Conservation (phyloP, 345 rosid genomes). For the Rhizophora mangle region DNA sequence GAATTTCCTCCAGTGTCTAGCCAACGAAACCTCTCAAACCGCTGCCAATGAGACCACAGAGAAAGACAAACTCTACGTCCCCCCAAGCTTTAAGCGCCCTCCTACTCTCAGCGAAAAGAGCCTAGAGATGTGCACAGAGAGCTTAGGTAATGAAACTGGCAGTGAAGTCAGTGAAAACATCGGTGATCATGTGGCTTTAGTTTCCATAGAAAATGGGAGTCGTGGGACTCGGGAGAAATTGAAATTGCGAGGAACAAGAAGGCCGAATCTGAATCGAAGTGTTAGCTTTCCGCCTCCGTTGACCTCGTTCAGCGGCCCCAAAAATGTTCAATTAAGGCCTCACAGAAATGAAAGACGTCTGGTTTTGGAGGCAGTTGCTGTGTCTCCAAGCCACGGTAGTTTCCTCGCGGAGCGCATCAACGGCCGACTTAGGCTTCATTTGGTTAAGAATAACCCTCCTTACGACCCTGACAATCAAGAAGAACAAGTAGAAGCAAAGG, state of each 20-base stretch:
- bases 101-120: conserved; percentile 17
- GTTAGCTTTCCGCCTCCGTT: conserved; percentile 26
- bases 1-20: conserved; percentile 23
- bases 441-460: not conserved
- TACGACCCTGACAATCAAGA: not conserved
- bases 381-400: conserved; percentile 7
- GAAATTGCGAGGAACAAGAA: not conserved
- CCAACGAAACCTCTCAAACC: not conserved
- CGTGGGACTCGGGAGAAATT: not conserved
- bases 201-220: not conserved
- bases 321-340: conserved; percentile 17
- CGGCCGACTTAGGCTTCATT: conserved; percentile 26
- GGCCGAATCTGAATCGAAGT: conserved; percentile 5
- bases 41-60: not conserved
- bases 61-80: conserved; percentile 7
- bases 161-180: conserved; percentile 12
- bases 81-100: conserved; percentile 10
- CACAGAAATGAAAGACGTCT: conserved; percentile 22
- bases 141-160: conserved; percentile 27
- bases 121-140: conserved; percentile 27
- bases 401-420: conserved; percentile 23
- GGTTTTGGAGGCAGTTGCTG: conserved; percentile 20
- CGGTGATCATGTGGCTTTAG: conserved; percentile 5
- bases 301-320: conserved; percentile 19
- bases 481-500: conserved; percentile 1